phyloP scores from a whole-genome alignment of 2,329 filamentous ascomycete species.

The Blastomyces percursus region DNA sequence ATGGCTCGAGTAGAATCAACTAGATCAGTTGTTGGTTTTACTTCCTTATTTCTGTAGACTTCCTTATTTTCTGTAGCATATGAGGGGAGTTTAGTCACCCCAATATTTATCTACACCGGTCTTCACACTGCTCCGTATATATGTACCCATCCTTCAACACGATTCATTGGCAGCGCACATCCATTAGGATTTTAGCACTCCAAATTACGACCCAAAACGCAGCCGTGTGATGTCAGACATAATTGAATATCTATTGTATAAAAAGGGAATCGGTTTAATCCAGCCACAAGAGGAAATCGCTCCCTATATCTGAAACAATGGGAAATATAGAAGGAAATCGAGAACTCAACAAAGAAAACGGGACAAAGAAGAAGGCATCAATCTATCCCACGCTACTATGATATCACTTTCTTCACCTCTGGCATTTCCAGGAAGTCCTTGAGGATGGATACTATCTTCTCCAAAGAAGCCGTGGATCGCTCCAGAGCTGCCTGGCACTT shows the following conservation, averaged over 20 bases:
- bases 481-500: conserved; percentile 55
- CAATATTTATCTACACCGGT: too few relatives aligned
- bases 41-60: not conserved
- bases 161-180: not conserved
- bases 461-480: conserved; percentile 64
- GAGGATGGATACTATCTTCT: conserved; percentile 68
- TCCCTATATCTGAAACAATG: not conserved
- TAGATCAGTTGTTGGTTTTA: not conserved
- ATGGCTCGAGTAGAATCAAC: not conserved
- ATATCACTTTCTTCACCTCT: conserved; percentile 31
- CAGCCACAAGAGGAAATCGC: not conserved
- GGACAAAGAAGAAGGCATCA: not conserved
- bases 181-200: not conserved
- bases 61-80: not conserved
- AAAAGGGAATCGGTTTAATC: not conserved
- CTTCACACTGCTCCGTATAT: not conserved
- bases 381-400: not conserved
- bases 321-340: not conserved
- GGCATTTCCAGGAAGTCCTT: conserved; percentile 49
- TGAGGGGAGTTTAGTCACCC: not conserved
- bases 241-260: not conserved
- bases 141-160: not conserved
- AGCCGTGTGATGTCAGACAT: not conserved
- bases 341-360: not conserved
- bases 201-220: not conserved